phyloP scores from a whole-genome alignment of 306 rosid species.

The Rubus parviflorus region DNA sequence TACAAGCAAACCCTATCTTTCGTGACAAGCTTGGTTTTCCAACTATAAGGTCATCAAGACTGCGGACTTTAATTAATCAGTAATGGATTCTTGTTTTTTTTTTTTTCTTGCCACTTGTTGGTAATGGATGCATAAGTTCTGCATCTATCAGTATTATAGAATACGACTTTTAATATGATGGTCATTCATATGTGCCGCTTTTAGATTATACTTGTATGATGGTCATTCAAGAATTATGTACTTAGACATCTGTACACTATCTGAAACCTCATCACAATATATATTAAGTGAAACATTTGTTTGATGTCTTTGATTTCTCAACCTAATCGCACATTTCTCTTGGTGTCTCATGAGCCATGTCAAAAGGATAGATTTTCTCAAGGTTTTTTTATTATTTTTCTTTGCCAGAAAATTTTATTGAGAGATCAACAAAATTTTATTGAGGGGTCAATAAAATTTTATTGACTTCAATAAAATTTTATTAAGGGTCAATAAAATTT shows the following conservation, averaged over 20 bases:
- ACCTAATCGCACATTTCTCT: background rate
- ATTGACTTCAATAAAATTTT: no score
- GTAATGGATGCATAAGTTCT: background rate
- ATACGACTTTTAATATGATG: background rate
- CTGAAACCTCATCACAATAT: background rate
- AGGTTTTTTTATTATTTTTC: background rate
- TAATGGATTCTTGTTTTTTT: background rate
- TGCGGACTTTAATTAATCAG: constrained; percentile 78
- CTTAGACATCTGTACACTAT: background rate
- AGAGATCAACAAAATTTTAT: no score
- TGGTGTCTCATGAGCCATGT: background rate
- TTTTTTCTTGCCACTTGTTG: background rate
- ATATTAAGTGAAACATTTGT: background rate
- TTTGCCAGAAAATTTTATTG: no score
- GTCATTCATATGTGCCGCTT: constrained; percentile 15
- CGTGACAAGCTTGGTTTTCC: constrained; percentile 83
- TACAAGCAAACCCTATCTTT: constrained; percentile 81
- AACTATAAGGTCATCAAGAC: constrained; percentile 60
- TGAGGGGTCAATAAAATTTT: no score
- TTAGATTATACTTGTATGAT: constrained; percentile 8
- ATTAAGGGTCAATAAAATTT: no score
- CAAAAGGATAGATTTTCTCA: background rate
- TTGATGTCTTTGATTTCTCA: background rate
- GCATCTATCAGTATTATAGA: background rate
- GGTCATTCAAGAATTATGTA: background rate